phyloP scores from a whole-genome alignment of 495 filamentous ascomycete genomes.

The Sordaria brevicollis region DNA sequence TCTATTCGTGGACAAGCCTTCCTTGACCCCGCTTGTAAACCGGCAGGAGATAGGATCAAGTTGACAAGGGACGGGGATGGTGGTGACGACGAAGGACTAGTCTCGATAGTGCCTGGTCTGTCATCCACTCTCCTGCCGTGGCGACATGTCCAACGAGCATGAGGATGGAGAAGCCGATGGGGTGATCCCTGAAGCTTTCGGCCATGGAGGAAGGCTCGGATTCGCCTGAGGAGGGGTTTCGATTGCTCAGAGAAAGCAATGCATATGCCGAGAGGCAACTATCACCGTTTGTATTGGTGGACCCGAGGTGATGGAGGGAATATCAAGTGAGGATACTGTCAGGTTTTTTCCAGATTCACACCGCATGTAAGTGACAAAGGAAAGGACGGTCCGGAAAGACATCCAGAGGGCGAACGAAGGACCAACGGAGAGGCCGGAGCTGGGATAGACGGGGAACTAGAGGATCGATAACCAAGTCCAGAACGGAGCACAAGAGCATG shows the following conservation, averaged over 20 bases:
- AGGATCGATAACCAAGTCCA: conserved; percentile 19
- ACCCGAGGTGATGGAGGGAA: conserved; percentile 10
- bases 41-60: conserved; percentile 22
- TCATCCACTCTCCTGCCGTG: conserved; percentile 40
- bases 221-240: conserved; percentile 30
- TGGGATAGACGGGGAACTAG: conserved; percentile 12
- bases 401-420: conserved; percentile 12
- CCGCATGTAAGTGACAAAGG: conserved; percentile 18
- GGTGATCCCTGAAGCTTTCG: conserved; percentile 27
- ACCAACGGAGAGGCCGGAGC: conserved; percentile 4
- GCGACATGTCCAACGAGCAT: conserved; percentile 33
- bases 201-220: conserved; percentile 21
- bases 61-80: conserved; percentile 14
- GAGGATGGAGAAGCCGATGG: conserved; percentile 20
- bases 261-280: conserved; percentile 27
- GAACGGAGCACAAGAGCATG: conserved; percentile 2
- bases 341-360: conserved; percentile 4
- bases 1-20: conserved; percentile 33
- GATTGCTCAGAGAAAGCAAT: conserved; percentile 36
- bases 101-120: conserved; percentile 23
- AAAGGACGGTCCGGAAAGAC: conserved; percentile 6
- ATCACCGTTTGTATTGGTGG: conserved; percentile 26
- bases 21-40: conserved; percentile 33
- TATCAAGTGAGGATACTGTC: conserved; percentile 13
- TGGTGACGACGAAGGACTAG: conserved; percentile 24